Evolutionary conservation across 768 basidiomycete genomes (phyloP).

Genomic region (Mycena albidolilacea): DNA sequence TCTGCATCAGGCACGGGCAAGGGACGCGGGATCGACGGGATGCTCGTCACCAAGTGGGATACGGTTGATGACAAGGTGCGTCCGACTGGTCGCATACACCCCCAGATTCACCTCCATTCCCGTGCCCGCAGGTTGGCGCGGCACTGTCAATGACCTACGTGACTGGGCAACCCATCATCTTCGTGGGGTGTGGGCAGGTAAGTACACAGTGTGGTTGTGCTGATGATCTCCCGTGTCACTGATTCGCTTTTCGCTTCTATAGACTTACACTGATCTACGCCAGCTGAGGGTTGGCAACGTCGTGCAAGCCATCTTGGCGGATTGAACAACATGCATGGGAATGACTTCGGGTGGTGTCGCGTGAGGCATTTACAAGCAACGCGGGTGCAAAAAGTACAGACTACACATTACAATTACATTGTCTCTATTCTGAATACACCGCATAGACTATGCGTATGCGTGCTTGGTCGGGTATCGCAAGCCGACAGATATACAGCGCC

Average conservation of each 20-base stretch:
- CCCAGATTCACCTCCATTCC: not conserved
- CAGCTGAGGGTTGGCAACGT: slow-evolving; percentile 94
- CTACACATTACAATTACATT: not conserved
- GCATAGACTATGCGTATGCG: not conserved
- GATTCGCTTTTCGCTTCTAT: slow-evolving; percentile 32
- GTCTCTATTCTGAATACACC: not conserved
- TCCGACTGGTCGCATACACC: slow-evolving; percentile 8
- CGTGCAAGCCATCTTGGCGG: slow-evolving; percentile 91
- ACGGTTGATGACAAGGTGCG: slow-evolving; percentile 96
- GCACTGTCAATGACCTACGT: slow-evolving; percentile 99
- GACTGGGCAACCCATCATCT: slow-evolving; percentile 97
- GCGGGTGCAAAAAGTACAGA: slow-evolving; percentile 6
- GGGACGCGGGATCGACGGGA: slow-evolving; percentile 96
- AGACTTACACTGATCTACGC: slow-evolving; percentile 97
- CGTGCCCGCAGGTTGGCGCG: slow-evolving; percentile 84
- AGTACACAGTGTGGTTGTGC: not conserved
- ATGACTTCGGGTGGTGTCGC: not conserved
- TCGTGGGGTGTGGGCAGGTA: slow-evolving; percentile 98
- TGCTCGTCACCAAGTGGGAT: slow-evolving; percentile 99
- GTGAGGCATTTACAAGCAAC: not conserved
- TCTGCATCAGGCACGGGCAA: slow-evolving; percentile 75
- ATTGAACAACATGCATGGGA: slow-evolving; percentile 55
- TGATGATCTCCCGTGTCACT: slow-evolving; percentile 16
- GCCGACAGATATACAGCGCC: not conserved
- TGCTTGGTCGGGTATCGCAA: slow-evolving; percentile 5